These are phyloP conservation scores for Penicillium sp. DNA, from an alignment of 2,329 filamentous ascomycete genomes.

Conservation along the genomic window DNA sequence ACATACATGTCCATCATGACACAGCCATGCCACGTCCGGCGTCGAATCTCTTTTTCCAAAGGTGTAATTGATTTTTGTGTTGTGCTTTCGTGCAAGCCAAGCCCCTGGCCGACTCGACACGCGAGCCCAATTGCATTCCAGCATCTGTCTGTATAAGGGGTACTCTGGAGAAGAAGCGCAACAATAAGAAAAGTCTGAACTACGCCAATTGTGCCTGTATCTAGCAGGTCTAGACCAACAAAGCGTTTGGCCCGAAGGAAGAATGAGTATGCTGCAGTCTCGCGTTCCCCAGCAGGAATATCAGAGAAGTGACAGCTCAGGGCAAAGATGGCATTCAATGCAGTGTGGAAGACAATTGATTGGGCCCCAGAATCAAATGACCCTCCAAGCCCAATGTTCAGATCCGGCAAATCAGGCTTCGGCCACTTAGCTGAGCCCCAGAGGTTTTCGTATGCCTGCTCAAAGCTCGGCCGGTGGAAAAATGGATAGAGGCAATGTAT, in stretches of 20 bases:
- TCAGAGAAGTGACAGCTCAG: slow-evolving; percentile 44
- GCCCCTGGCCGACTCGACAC: slow-evolving; percentile 42
- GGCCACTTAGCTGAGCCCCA: slow-evolving; percentile 32
- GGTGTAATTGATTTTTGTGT: slow-evolving; percentile 16
- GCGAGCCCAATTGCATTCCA: slow-evolving; percentile 48
- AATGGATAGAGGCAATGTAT: slow-evolving; percentile 49
- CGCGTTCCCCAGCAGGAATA: slow-evolving; percentile 28
- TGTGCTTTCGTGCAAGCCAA: slow-evolving; percentile 41
- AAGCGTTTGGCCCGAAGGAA: slow-evolving; percentile 36
- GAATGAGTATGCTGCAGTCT: slow-evolving; percentile 33
- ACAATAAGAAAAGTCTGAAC: slow-evolving; percentile 45
- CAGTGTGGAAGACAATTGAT: slow-evolving; percentile 44
- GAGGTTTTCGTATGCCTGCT: slow-evolving; percentile 41
- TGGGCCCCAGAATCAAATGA: slow-evolving; percentile 31
- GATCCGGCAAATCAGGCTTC: slow-evolving; percentile 15
- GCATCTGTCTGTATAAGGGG: slow-evolving; percentile 42
- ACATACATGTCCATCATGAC: slow-evolving; percentile 41
- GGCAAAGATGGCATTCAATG: slow-evolving; percentile 47
- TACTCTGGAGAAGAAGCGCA: slow-evolving; percentile 43
- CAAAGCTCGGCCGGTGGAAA: slow-evolving; percentile 45
- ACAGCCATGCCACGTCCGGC: slow-evolving; percentile 44
- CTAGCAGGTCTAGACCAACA: slow-evolving; percentile 41
- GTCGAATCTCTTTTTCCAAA: slow-evolving; percentile 39
- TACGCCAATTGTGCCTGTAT: slow-evolving; percentile 39
- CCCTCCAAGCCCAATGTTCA: slow-evolving; percentile 38